A percentile compares a stretch with the other conserved stretches of the same genome.
Evolutionary conservation across 2,329 filamentous ascomycete genomes (phyloP).

Genomic region (Trichophyton schoenleinii): DNA sequence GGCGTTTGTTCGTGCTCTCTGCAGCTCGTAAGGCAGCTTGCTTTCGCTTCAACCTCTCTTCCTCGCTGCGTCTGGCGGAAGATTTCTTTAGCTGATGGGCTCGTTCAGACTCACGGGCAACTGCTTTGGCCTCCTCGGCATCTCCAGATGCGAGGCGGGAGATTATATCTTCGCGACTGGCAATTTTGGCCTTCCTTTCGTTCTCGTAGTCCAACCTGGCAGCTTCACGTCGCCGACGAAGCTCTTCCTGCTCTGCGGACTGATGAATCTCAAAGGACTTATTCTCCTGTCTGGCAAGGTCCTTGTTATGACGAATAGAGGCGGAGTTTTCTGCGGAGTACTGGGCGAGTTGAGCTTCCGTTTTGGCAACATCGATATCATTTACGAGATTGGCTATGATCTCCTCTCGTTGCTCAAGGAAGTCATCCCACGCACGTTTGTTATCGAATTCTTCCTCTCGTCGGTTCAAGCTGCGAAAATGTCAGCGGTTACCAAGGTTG

Average conservation of each 20-base stretch:
- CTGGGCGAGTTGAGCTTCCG: conserved; percentile 45
- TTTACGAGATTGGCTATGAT: conserved; percentile 79
- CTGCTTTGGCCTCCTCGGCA: conserved; percentile 44
- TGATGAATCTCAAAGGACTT: conserved; percentile 35
- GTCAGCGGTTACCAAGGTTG: background rate
- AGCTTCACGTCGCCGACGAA: conserved; percentile 49
- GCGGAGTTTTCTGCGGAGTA: conserved; percentile 62
- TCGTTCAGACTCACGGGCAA: conserved; percentile 41
- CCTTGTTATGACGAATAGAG: conserved; percentile 43
- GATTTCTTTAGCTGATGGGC: conserved; percentile 59
- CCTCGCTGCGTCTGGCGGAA: conserved; percentile 45
- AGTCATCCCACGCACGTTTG: conserved; percentile 76
- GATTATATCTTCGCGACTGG: conserved; percentile 56
- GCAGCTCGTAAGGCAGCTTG: conserved; percentile 27
- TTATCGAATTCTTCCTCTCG: conserved; percentile 82
- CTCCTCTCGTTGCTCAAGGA: conserved; percentile 83
- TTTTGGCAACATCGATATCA: conserved; percentile 54
- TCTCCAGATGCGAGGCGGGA: conserved; percentile 53
- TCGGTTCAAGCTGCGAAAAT: conserved; percentile 57
- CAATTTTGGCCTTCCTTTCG: conserved; percentile 51
- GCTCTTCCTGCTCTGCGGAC: conserved; percentile 53
- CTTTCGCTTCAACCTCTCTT: conserved; percentile 36
- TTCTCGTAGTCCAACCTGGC: conserved; percentile 57
- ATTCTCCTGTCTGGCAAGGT: conserved; percentile 36
- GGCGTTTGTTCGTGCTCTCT: conserved; percentile 21